Percentiles rank a stretch among this genome's conserved stretches.
phyloP scores from a whole-genome alignment of 2,329 filamentous ascomycete genomes.

The Hypoxylon sp. region DNA sequence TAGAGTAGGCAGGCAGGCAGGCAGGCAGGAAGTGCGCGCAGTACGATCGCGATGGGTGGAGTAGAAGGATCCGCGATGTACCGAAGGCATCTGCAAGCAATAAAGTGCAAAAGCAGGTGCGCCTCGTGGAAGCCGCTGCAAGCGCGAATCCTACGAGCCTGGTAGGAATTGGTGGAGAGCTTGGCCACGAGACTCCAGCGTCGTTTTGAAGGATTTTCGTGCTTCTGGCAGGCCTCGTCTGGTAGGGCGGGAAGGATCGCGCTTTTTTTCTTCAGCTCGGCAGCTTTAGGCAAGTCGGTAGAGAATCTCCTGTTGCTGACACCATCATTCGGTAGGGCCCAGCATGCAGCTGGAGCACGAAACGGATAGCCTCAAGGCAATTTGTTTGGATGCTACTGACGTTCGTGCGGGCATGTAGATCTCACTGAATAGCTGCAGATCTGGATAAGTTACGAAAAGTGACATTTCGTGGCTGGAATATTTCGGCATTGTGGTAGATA shows the following conservation, averaged over 20 bases:
- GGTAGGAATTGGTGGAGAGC: constrained; percentile 1
- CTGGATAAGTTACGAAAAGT: not conserved
- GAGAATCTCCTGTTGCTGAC: not conserved
- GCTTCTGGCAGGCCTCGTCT: constrained; percentile 10
- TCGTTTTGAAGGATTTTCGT: constrained; percentile 29
- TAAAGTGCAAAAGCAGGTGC: constrained; percentile 28
- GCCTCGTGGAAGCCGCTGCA: not conserved
- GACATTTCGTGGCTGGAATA: not conserved
- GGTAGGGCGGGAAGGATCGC: constrained; percentile 34
- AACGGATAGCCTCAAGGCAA: constrained; percentile 11
- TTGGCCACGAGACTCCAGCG: constrained; percentile 14
- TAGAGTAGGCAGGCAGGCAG: not conserved
- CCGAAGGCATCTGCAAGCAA: constrained; percentile 33
- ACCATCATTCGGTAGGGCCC: not conserved
- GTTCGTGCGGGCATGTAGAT: not conserved
- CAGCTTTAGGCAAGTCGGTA: not conserved
- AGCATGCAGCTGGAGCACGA: constrained; percentile 8
- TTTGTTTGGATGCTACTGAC: constrained; percentile 2
- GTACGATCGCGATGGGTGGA: constrained; percentile 9
- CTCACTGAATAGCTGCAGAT: not conserved
- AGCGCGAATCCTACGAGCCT: constrained; percentile 23
- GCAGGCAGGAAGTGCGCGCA: not conserved
- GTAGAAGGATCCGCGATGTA: constrained; percentile 33
- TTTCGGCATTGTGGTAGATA: constrained; percentile 22
- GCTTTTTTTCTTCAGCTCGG: constrained; percentile 22